These are phyloP conservation scores for Forsythia suspensa DNA, from an alignment of 257 asterid genomes.

Conservation along the genomic window DNA sequence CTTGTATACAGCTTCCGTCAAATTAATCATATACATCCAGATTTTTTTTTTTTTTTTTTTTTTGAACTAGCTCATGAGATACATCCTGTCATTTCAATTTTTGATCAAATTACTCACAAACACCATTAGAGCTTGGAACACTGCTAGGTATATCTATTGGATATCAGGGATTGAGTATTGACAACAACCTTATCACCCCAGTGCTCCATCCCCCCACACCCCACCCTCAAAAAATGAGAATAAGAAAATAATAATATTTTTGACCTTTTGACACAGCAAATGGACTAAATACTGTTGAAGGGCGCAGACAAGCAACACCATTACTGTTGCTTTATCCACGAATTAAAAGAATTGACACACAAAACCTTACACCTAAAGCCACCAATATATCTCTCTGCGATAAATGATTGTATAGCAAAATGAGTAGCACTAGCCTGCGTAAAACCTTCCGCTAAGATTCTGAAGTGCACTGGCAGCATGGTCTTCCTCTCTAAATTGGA, in stretches of 20 bases:
- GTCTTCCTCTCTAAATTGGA: constrained; percentile 87
- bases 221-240: not conserved
- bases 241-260: not conserved
- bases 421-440: constrained; percentile 52
- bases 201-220: not conserved
- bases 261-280: not conserved
- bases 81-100: not conserved
- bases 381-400: not conserved
- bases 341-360: not conserved
- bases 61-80: not conserved
- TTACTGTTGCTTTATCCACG: not conserved
- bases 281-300: not conserved
- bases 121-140: not conserved
- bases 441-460: constrained; percentile 78
- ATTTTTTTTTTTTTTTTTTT: too few species aligned
- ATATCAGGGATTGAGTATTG: not conserved
- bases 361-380: constrained; percentile 4
- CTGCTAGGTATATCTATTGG: not conserved
- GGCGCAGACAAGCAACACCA: not conserved
- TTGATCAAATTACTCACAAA: not conserved
- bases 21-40: not conserved
- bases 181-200: not conserved
- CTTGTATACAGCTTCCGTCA: not conserved
- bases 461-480: constrained; percentile 81
- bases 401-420: not conserved